Conservation (phyloP, 495 filamentous ascomycete genomes). For the Penicillium tannophilum region DNA sequence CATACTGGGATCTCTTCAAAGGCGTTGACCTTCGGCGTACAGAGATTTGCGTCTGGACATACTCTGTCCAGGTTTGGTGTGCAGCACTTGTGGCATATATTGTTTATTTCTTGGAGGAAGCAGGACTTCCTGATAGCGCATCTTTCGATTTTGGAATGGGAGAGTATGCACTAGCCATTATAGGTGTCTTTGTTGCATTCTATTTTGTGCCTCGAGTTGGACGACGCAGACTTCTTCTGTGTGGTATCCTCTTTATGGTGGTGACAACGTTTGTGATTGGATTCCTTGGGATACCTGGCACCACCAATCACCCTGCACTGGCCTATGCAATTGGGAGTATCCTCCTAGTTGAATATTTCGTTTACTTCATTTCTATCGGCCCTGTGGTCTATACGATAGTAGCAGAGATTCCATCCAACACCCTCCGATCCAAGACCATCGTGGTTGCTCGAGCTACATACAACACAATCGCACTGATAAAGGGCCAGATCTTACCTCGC, state of each 20-base stretch:
- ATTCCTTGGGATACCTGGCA: slow-evolving; percentile 57
- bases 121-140: slow-evolving; percentile 42
- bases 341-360: slow-evolving; percentile 58
- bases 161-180: too few relatives aligned
- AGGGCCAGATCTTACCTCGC: slow-evolving; percentile 65
- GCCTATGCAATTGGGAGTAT: slow-evolving; percentile 43
- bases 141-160: too few relatives aligned
- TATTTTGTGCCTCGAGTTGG: slow-evolving; percentile 62
- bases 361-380: slow-evolving; percentile 59
- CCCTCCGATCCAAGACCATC: slow-evolving; percentile 62
- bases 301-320: slow-evolving; percentile 27
- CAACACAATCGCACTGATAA: slow-evolving; percentile 57
- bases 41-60: slow-evolving; percentile 63
- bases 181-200: too few relatives aligned
- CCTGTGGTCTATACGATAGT: slow-evolving; percentile 65
- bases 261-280: slow-evolving; percentile 63
- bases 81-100: too few relatives aligned
- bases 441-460: slow-evolving; percentile 63
- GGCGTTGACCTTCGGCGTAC: slow-evolving; percentile 71
- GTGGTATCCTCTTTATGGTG: slow-evolving; percentile 58
- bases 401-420: slow-evolving; percentile 55
- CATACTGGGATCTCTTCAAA: slow-evolving; percentile 71
- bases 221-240: slow-evolving; percentile 64
- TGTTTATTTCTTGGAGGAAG: slow-evolving; percentile 62
- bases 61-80: slow-evolving; percentile 18